Percentiles rank a stretch among this genome's conserved stretches.
Conservation (phyloP, 345 rosid genomes). For the Eucalyptus marginata region DNA sequence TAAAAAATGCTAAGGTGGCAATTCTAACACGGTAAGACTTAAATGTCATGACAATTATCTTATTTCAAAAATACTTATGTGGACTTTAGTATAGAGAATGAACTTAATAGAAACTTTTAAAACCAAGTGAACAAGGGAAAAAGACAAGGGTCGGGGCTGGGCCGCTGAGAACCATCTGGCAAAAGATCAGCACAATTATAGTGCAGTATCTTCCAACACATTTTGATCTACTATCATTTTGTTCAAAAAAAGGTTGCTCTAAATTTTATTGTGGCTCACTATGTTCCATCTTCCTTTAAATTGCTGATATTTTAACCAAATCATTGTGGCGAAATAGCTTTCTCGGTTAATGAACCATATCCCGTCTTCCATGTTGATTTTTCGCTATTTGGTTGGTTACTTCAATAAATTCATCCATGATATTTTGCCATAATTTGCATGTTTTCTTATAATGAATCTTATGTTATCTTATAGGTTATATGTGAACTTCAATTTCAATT, state of each 20-base stretch:
- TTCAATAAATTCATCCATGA: background rate
- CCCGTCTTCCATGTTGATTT: background rate
- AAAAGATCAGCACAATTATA: background rate
- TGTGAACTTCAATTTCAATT: background rate
- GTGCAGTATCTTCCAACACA: background rate
- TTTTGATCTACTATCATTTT: background rate
- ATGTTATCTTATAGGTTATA: background rate
- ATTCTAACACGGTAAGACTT: background rate
- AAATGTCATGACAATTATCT: background rate
- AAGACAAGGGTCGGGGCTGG: background rate
- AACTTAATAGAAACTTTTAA: background rate
- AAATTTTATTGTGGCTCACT: background rate
- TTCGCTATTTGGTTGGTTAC: background rate
- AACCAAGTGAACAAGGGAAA: background rate
- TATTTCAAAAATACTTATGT: background rate
- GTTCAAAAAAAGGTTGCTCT: background rate
- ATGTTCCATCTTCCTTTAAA: too few species aligned
- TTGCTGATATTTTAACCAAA: background rate
- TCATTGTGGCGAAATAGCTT: background rate
- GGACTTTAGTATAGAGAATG: background rate
- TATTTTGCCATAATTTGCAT: too few species aligned
- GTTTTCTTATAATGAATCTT: background rate
- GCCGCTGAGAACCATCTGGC: background rate
- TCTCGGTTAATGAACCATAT: background rate
- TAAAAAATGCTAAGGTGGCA: background rate